These are phyloP conservation scores for Phytophthora megakarya DNA, from an alignment of 352 stramenopile genomes.

Conservation along the genomic window DNA sequence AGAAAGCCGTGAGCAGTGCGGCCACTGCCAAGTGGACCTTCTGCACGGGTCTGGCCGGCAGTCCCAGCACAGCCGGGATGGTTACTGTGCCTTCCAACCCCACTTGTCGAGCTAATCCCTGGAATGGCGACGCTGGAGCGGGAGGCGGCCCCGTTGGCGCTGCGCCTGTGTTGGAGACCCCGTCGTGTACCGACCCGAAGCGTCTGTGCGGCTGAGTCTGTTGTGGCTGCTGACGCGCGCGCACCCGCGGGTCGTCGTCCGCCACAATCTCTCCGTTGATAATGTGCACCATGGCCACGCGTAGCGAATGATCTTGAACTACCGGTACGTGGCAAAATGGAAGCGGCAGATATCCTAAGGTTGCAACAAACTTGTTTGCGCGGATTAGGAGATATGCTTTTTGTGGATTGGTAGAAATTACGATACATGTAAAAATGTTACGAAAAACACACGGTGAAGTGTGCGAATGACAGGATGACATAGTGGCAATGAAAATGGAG, in stretches of 20 bases:
- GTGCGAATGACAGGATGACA: too few species aligned
- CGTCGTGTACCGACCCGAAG: constrained; percentile 37
- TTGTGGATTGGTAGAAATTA: constrained; percentile 9
- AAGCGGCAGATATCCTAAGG: constrained; percentile 16
- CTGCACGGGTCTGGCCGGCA: constrained; percentile 56
- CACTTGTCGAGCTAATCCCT: constrained; percentile 52
- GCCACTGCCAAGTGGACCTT: constrained; percentile 75
- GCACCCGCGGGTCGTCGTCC: constrained; percentile 83
- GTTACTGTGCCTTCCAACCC: constrained; percentile 68
- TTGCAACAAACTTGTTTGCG: background rate
- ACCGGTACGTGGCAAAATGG: constrained; percentile 25
- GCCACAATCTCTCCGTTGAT: constrained; percentile 89
- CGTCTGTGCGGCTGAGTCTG: constrained; percentile 19
- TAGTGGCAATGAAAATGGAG: too few species aligned
- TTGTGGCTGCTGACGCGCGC: constrained; percentile 33
- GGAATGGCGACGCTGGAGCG: constrained; percentile 41
- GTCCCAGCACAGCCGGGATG: constrained; percentile 62
- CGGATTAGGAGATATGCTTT: constrained; percentile 5
- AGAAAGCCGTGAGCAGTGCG: constrained; percentile 58
- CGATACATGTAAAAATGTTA: background rate
- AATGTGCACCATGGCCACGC: constrained; percentile 79
- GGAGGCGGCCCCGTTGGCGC: constrained; percentile 3
- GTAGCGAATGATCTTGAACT: background rate
- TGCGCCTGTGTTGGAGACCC: constrained; percentile 14
- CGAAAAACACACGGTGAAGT: too few species aligned